Base-by-base conservation (phyloP, 495 filamentous ascomycete species). In the Immersiella caudata region DNA sequence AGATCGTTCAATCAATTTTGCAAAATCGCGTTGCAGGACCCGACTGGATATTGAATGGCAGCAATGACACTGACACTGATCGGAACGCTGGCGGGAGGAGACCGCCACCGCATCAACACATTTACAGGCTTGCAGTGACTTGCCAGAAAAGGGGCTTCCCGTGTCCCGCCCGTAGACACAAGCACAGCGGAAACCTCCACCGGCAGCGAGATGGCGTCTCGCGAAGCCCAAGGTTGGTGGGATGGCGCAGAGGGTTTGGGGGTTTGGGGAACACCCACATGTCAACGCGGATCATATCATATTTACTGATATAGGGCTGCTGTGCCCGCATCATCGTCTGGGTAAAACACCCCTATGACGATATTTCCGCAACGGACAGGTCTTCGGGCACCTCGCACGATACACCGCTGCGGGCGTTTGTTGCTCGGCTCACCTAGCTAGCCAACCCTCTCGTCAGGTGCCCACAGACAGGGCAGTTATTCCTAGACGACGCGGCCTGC, bases 241-340 rank as follows among this genome's bases (percentile, higher is more conserved):
- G 52, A 26, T 26, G 25, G 20, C 21, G 21, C 26, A 24, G 12
- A 57, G 18, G 29, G 29, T 33, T 33, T 33, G 29, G 26, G 22
- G 26, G 22, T 14, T 26, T 26, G 12, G 22, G n/a, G 12, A 25
- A 14, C 12, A 24, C 12, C 54, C 54, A 25, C 54, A 57, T 33
- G 21, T 24, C 54, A 57, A 57, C 18, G 54, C 54, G 54, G 54
- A 57, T 57, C 54, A 57, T 57, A 24, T 57, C 54, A 57, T 22
- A 21, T 27, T 18, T 24, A 21, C 21, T 57, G 20, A 25, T 57
- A 57, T 57, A 57, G 54, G 54, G 54, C 54, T 57, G 21, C 22
- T 25, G 21, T 27, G 54, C 20, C 54, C 22, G 22, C 11, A 57
- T 12, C 54, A 26, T 14, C 21, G 12, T 7, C 11, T 12, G 40